Evolutionary conservation across 148 eudicot species (phyloP).

Genomic region (Drosera capensis): DNA sequence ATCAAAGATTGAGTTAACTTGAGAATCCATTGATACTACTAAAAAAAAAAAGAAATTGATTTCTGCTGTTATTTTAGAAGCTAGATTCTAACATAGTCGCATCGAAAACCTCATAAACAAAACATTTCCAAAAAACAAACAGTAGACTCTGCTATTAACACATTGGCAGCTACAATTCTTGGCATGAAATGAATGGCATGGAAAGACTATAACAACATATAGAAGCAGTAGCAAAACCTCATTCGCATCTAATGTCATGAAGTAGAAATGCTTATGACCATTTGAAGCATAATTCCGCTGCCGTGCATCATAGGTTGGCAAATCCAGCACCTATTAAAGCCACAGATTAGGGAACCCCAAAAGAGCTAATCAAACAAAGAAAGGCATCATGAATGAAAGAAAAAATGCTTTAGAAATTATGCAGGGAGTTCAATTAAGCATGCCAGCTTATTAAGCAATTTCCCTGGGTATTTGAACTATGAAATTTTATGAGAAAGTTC

Average conservation of each 20-base stretch:
- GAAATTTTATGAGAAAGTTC: too few species aligned
- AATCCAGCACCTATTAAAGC: constrained; percentile 63
- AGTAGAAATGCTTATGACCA: constrained; percentile 96
- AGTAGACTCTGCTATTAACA: background rate
- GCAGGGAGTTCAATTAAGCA: too few species aligned
- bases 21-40: too few species aligned
- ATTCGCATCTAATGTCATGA: constrained; percentile 91
- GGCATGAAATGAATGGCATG: background rate
- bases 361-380: background rate
- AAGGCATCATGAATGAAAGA: background rate
- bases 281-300: constrained; percentile 72
- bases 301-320: constrained; percentile 74
- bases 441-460: too few species aligned
- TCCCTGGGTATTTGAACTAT: too few species aligned
- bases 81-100: too few species aligned
- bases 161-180: background rate
- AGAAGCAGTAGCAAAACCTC: constrained; percentile 47
- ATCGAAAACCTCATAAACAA: too few species aligned
- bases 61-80: too few species aligned
- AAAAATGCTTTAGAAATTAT: background rate
- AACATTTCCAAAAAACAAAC: too few species aligned
- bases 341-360: constrained; percentile 2
- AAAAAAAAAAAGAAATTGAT: too few species aligned
- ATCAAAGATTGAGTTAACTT: too few species aligned
- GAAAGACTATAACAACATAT: constrained; percentile 1